A percentile compares a stretch with the other conserved stretches of the same genome.
Conservation (phyloP, 2,329 filamentous ascomycete genomes). For the Pseudogymnoascus sp. region DNA sequence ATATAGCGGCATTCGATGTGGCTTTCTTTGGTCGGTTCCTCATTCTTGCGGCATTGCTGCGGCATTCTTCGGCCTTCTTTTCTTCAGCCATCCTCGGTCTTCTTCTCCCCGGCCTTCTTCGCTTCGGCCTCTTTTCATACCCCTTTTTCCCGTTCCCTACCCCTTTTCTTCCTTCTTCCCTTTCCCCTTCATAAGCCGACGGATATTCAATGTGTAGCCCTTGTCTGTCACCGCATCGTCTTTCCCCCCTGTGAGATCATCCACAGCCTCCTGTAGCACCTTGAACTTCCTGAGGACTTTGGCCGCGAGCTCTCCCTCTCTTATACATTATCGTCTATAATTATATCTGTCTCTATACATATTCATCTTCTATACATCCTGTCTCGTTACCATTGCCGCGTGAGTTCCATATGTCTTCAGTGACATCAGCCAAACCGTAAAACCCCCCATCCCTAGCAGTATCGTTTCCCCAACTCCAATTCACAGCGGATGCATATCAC, state of each 20-base stretch:
- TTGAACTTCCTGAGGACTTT: too few species aligned
- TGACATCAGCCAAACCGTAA: background rate
- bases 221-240: too few species aligned
- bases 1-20: background rate
- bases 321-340: too few species aligned
- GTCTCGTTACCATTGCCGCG: too few species aligned
- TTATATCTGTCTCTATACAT: too few species aligned
- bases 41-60: too few species aligned
- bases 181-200: background rate
- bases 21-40: background rate
- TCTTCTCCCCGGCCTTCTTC: background rate
- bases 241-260: too few species aligned
- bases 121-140: background rate
- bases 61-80: background rate
- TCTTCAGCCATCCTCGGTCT: background rate
- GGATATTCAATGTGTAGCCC: too few species aligned
- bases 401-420: too few species aligned
- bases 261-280: too few species aligned
- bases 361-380: too few species aligned
- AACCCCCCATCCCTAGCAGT: background rate
- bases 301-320: too few species aligned
- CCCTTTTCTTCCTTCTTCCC: background rate
- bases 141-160: background rate
- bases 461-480: background rate
- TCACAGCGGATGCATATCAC: background rate